Base-by-base conservation (phyloP, 176 grass and related monocot species). In the Calamus simplicifolius region DNA sequence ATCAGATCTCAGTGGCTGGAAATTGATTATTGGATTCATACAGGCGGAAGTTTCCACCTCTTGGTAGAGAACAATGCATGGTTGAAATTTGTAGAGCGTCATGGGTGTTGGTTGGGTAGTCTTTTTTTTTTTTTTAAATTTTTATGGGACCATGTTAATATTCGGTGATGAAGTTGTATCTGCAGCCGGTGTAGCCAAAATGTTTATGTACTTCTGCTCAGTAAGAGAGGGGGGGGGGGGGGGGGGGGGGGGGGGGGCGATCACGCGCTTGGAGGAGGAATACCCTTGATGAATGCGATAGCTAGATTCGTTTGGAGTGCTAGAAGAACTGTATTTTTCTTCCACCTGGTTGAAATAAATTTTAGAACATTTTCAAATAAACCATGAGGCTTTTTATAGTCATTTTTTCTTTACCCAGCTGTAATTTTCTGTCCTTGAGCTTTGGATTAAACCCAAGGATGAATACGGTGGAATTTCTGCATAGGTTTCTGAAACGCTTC, bases 21-120 rank as follows among this genome's bases (percentile, higher is more conserved):
- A 27, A 51, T 51, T 65, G 62, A 29, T 51, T 50, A 65, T 65
- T 65, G 29, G 48, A 10, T 65, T 65, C 49, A 65, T 51, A 27
- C 18, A 17, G 50, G 1, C 28, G 15, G 62, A 26, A 43, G 8
- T 43, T 43, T 43, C 2, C 8, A 43, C 8, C 35, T 43, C 23
- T 3, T 51, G 27, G 23, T 43, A 6, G 14, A 6, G 14, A 51
- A 64, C 2, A 51, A 28, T 28, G 48, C 27, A 5, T 51, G 6
- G 49, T 51, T 25, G 14, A 51, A 15, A 23, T 16, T 64, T 51
- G 17, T 51, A 51, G 62, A 51, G 35, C 27, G 25, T 64, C 25
- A 62, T 38, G 16, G 17, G 21, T 51, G 16, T 50, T n/a, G 21
- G 49, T 16, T 17, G 23, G 35, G 35, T 7, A 27, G 23, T 51